Evolutionary conservation across 2,329 filamentous ascomycete species (phyloP).

Genomic region (Endocalyx cinctus): DNA sequence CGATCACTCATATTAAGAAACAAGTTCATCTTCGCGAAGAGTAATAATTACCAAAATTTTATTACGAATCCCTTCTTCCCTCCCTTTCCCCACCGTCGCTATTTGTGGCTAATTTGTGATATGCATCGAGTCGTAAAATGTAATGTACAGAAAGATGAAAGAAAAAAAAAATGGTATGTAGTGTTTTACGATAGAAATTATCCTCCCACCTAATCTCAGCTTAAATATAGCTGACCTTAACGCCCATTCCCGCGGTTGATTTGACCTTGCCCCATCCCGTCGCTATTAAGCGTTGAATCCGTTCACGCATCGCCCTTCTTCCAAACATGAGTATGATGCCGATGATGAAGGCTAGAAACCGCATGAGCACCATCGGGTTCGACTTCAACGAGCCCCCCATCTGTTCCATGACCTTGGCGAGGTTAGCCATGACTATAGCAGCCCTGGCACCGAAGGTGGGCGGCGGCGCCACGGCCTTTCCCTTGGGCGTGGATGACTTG

Average conservation of each 20-base stretch:
- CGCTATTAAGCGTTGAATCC: constrained; percentile 63
- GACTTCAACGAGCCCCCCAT: constrained; percentile 46
- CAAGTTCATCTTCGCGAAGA: too few species aligned
- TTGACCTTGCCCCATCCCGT: constrained; percentile 76
- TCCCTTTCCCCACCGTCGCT: too few species aligned
- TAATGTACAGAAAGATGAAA: constrained; percentile 18
- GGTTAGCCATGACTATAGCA: constrained; percentile 46
- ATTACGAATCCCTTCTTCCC: too few species aligned
- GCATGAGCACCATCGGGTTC: constrained; percentile 54
- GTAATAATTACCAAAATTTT: too few species aligned
- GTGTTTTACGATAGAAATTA: constrained; percentile 5
- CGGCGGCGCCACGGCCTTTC: constrained; percentile 26
- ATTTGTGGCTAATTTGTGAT: too few species aligned
- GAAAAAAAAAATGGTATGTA: constrained; percentile 12
- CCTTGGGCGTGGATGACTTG: constrained; percentile 25
- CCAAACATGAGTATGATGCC: constrained; percentile 74
- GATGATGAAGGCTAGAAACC: constrained; percentile 72
- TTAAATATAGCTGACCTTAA: constrained; percentile 96
- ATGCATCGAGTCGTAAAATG: too few species aligned
- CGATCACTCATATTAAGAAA: too few species aligned
- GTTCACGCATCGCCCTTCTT: constrained; percentile 68
- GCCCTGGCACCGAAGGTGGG: constrained; percentile 44
- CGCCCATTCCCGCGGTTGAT: constrained; percentile 88
- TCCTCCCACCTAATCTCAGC: too few species aligned
- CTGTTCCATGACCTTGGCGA: constrained; percentile 47